Base-by-base conservation (phyloP, 345 rosid genomes). In the Rhodomyrtus tomentosa region DNA sequence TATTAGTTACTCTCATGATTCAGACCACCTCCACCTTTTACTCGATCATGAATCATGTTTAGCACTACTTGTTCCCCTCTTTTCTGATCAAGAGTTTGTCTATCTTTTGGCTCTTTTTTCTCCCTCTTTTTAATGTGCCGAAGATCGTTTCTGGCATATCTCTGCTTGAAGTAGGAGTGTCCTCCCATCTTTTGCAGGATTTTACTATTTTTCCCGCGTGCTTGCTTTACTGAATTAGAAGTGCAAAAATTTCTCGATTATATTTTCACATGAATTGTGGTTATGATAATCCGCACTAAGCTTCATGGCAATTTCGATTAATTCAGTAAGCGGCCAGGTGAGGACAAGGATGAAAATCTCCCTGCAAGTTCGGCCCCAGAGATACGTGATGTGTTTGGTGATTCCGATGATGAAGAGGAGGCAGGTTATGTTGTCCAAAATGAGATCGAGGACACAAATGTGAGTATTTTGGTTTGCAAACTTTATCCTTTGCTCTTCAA, bases 351-450 rank as follows among this genome's bases (percentile, higher is more conserved):
- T 87, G 95, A 87, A 82, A 83, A 87, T 86, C 92, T 90, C 73
- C 88, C 88, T 87, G 87, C 91, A 80, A 94, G 89, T 40, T 89
- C 98, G 32, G 93, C 93, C 27, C 95, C 93, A 56, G 98, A 95
- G 88, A 95, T 97, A 86, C 98, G 99, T 85, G 98, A 97, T 91
- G 99, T 97, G 59, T 97, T 97, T 91, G 99, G 99, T 83, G 98
- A 93, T 74, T 95, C 99, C 50, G 99, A 97, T 86, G 99, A 97
- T 72, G 99, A 97, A 87, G 99, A 95, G 50, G 94, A 84, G 27
- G 92, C 88, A 80, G 96, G 88, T 45, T 97, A 92, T 90, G 93
- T 89, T 50, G 90, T 91, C 87, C 93, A 85, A 84, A 89, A 93
- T 89, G 96, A 95, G 83, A 86, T 93, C 73, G 98, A 91, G 42